Conservation (phyloP, 495 filamentous ascomycete genomes). For the Cladorrhinum samala region DNA sequence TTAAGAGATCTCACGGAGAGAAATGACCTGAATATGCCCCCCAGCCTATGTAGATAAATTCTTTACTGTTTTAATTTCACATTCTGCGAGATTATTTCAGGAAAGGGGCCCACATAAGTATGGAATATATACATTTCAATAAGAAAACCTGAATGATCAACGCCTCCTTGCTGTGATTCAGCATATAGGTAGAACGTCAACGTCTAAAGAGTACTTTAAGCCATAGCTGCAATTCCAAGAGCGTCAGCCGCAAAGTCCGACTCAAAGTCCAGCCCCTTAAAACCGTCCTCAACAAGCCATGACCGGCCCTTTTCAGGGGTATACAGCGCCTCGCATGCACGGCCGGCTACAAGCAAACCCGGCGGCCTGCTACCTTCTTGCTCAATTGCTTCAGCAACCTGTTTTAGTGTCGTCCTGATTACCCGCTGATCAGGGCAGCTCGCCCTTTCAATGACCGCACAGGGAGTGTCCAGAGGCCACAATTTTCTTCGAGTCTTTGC, state of each 20-base stretch:
- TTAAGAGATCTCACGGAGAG: too few species aligned
- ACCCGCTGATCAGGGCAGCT: slow-evolving; percentile 92
- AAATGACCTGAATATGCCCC: too few species aligned
- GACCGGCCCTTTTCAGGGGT: slow-evolving; percentile 45
- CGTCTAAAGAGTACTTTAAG: too few species aligned
- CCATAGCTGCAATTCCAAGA: slow-evolving; percentile 11
- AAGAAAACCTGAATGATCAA: too few species aligned
- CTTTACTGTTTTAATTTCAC: too few species aligned
- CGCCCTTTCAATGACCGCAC: slow-evolving; percentile 90
- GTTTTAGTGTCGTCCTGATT: slow-evolving; percentile 74
- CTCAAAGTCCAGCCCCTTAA: slow-evolving; percentile 55
- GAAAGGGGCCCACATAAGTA: too few species aligned
- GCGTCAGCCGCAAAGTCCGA: slow-evolving; percentile 1
- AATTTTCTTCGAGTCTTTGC: slow-evolving; percentile 23
- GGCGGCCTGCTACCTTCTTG: slow-evolving; percentile 85
- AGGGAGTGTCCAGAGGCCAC: slow-evolving; percentile 61
- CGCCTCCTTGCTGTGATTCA: too few species aligned
- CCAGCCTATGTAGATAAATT: too few species aligned
- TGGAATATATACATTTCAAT: too few species aligned
- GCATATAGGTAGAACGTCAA: too few species aligned
- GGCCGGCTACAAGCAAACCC: slow-evolving; percentile 82
- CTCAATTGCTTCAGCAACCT: slow-evolving; percentile 78
- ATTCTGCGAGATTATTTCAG: too few species aligned
- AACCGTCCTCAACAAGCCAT: slow-evolving; percentile 87
- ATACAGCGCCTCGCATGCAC: slow-evolving; percentile 72